Evolutionary conservation across 495 filamentous ascomycete species (phyloP).

Genomic region (Xylaria intraflava): DNA sequence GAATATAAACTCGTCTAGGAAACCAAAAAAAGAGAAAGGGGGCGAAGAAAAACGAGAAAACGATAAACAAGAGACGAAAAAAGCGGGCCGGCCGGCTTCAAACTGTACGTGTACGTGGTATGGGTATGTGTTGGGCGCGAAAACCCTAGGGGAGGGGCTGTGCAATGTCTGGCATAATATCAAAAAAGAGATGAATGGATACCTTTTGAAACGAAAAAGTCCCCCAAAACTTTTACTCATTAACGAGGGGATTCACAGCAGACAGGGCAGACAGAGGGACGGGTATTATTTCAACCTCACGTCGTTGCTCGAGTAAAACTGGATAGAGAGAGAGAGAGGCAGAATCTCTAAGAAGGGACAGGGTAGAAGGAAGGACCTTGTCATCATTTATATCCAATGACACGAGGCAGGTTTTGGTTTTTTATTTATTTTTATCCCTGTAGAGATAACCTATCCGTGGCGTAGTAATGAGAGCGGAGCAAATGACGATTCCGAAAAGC

Average conservation of each 20-base stretch:
- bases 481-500: no score
- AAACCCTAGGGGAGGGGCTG: background rate
- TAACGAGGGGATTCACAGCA: background rate
- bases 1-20: constrained; percentile 32
- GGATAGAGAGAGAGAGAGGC: background rate
- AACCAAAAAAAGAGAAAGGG: background rate
- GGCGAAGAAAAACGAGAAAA: background rate
- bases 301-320: background rate
- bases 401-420: background rate
- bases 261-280: background rate
- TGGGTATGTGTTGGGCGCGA: background rate
- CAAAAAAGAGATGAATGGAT: no score
- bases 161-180: background rate
- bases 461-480: background rate
- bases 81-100: background rate
- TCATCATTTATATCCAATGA: background rate
- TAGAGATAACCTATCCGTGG: background rate
- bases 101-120: background rate
- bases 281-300: no score
- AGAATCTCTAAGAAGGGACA: background rate
- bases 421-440: constrained; percentile 5
- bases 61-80: background rate
- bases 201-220: no score
- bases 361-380: background rate
- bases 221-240: no score